Percentiles rank a stretch among this genome's conserved stretches.
These are phyloP conservation scores for Aspergillus cejpii DNA, from an alignment of 2,329 filamentous ascomycete species.

Conservation along the genomic window DNA sequence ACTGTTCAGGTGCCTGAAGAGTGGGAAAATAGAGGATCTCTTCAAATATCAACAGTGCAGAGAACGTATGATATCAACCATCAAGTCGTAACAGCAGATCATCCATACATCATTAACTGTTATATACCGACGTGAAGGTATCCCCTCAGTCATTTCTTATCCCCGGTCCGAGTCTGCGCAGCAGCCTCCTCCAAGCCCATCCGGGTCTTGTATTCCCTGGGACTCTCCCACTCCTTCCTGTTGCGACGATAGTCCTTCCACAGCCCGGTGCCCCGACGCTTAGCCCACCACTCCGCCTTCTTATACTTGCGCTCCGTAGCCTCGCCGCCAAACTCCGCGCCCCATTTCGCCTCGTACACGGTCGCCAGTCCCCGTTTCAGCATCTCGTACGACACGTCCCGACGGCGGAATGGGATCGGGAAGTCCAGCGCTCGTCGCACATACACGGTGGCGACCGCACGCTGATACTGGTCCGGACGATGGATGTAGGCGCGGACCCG, in stretches of 20 bases:
- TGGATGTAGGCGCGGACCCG: conserved; percentile 78
- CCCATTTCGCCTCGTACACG: conserved; percentile 86
- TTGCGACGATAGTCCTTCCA: conserved; percentile 58
- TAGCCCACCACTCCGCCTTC: conserved; percentile 51
- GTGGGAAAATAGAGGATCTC: too few relatives aligned
- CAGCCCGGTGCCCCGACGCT: conserved; percentile 60
- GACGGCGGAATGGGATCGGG: conserved; percentile 48
- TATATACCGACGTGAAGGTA: not conserved
- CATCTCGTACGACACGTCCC: conserved; percentile 87
- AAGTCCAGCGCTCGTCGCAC: conserved; percentile 51
- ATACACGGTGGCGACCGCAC: conserved; percentile 79
- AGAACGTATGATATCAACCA: conserved; percentile 3
- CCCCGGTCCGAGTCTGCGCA: conserved; percentile 11
- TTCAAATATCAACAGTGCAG: not conserved
- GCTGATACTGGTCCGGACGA: conserved; percentile 82
- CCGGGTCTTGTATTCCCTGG: conserved; percentile 74
- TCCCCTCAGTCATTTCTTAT: conserved; percentile 8
- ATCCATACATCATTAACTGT: not conserved
- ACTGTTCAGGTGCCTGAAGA: too few relatives aligned
- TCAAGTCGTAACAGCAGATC: conserved; percentile 1
- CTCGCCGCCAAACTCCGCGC: conserved; percentile 76
- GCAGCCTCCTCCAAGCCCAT: conserved; percentile 39
- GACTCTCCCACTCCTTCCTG: conserved; percentile 63
- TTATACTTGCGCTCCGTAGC: conserved; percentile 47
- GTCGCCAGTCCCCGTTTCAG: conserved; percentile 76